Percentiles rank a stretch among this genome's conserved stretches.
Evolutionary conservation across 1,284 basidiomycete genomes (phyloP).

Genomic region (Ceratobasidium sp.): DNA sequence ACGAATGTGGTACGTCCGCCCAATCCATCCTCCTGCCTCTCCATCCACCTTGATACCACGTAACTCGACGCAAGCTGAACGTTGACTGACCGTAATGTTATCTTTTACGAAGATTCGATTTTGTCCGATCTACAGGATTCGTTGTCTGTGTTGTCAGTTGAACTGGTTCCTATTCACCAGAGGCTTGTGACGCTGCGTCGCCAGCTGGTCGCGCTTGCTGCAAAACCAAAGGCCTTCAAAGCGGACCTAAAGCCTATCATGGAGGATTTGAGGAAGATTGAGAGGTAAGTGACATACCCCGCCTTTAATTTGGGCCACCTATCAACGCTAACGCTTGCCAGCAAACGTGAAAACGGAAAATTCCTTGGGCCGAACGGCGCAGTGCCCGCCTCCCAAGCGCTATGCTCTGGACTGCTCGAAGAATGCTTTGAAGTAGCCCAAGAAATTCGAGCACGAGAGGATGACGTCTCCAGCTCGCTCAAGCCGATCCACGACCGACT

Average conservation of each 20-base stretch:
- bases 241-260: constrained; percentile 90
- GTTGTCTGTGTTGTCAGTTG: constrained; percentile 84
- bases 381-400: constrained; percentile 90
- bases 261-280: constrained; percentile 95
- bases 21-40: constrained; percentile 16
- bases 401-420: constrained; percentile 91
- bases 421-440: constrained; percentile 97
- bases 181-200: constrained; percentile 89
- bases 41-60: constrained; percentile 15
- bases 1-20: constrained; percentile 84
- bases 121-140: constrained; percentile 85
- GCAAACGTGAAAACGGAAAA: constrained; percentile 95
- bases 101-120: constrained; percentile 73
- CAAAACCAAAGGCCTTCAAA: constrained; percentile 87
- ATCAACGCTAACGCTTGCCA: constrained; percentile 46
- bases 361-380: constrained; percentile 92
- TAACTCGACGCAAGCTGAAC: constrained; percentile 16
- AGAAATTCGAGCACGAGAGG: constrained; percentile 95
- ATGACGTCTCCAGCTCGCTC: constrained; percentile 87
- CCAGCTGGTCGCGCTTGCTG: constrained; percentile 89
- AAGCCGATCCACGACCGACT: constrained; percentile 97
- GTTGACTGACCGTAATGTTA: constrained; percentile 24
- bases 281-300: constrained; percentile 76
- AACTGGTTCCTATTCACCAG: constrained; percentile 91
- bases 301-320: constrained; percentile 46